Evolutionary conservation across 2,329 filamentous ascomycete species (phyloP), one percentile per base, ranked within the genome.

Genomic region (Ceratocystis albifundus): DNA sequence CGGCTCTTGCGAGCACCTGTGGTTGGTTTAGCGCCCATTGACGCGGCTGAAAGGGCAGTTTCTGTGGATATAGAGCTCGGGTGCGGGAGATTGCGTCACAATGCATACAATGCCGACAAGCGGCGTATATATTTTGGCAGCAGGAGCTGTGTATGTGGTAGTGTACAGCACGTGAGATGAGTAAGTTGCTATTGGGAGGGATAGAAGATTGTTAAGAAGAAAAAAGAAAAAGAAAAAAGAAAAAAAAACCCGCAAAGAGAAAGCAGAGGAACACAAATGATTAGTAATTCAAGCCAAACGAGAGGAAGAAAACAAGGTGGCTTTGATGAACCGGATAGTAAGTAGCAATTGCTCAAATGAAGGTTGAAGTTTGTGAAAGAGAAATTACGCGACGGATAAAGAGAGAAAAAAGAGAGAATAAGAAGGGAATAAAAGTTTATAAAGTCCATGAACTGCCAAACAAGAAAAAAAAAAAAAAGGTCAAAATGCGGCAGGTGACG

Each of bases 401-500:
- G 12, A 17, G 32, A 22, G n/a, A 32, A 20, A 59, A 25, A 22
- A 22, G 8, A 30, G 2, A 10, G 12, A 25, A 55, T 36, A n/a
- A 22, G n/a, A 17, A 22, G 25, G n/a, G 48, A 61, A 57, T 57
- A 36, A 61, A 61, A 65, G 45, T 20, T 41, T 45, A 65, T 25
- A 32, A 25, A 62, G 57, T 30, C 46, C 4, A 62, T 53, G 8
- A 53, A 64, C 20, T 20, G 6, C 15, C 5, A 28, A 53, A n/a
- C n/a, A n/a, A n/a, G n/a, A n/a, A 25, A 64, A 64, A 28, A 17
- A 6, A 30, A 45, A 45, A 46, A 44, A 55, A 65, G 20, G 57
- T 20, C 50, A 65, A 61, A 62, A 64, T 64, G 48, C 25, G 30
- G 45, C 36, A 59, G 62, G 65, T 64, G 61, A 67, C 62, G 65